Conservation (phyloP, 106 monocot species). For the Dioscorea zingiberensis region DNA sequence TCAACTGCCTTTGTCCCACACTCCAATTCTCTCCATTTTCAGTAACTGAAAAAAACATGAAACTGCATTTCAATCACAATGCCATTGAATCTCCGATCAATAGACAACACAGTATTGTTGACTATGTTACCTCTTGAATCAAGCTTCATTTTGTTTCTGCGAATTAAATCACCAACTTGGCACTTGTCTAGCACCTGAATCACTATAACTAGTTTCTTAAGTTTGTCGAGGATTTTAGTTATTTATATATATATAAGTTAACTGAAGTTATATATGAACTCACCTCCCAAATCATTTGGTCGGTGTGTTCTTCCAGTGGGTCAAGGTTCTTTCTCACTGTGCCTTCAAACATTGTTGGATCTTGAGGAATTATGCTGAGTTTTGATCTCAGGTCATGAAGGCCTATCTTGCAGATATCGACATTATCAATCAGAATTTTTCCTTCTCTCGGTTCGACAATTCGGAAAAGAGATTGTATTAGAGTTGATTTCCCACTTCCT, state of each 20-base stretch:
- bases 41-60: slow-evolving; percentile 21
- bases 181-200: slow-evolving; percentile 74
- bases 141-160: slow-evolving; percentile 57
- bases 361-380: slow-evolving; percentile 88
- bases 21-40: slow-evolving; percentile 89
- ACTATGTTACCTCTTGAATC: slow-evolving; percentile 49
- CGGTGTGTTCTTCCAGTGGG: slow-evolving; percentile 48
- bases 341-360: slow-evolving; percentile 77
- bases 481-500: slow-evolving; percentile 79
- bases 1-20: slow-evolving; percentile 77
- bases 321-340: slow-evolving; percentile 77
- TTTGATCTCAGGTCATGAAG: slow-evolving; percentile 63
- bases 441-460: slow-evolving; percentile 70
- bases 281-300: slow-evolving; percentile 59
- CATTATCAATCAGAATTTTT: slow-evolving; percentile 51
- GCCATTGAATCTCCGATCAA: too few species aligned
- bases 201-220: not conserved
- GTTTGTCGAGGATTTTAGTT: too few species aligned
- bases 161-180: slow-evolving; percentile 74
- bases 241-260: too few species aligned
- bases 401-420: slow-evolving; percentile 71
- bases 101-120: too few species aligned
- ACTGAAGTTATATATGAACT: too few species aligned
- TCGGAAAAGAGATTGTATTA: slow-evolving; percentile 81
- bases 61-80: too few species aligned